phyloP scores from a whole-genome alignment of 805 yeast species.

The Kazachstania kunashirensis region DNA sequence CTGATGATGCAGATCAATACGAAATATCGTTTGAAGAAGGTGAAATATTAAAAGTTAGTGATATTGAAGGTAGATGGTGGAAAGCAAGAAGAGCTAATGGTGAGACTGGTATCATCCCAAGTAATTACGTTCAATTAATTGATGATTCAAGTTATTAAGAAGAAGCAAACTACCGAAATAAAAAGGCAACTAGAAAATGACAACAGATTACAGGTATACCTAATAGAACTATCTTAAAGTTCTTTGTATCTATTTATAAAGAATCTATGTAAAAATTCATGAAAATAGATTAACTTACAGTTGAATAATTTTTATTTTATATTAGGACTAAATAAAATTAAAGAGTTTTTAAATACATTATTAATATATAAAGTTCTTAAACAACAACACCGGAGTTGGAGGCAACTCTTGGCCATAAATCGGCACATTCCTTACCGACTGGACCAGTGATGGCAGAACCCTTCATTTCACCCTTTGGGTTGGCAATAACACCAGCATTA shows the following conservation, averaged over 20 bases:
- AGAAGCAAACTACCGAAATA: no score
- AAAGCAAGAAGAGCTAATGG: conserved; percentile 86
- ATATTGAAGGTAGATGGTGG: conserved; percentile 97
- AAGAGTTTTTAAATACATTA: conserved; percentile 1
- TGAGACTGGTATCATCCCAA: conserved; percentile 92
- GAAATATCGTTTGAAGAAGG: conserved; percentile 87
- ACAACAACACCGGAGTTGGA: conserved; percentile 99
- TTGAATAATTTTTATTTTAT: conserved; percentile 4
- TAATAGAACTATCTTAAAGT: no score
- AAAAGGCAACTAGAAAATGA: no score
- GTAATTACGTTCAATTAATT: conserved; percentile 78
- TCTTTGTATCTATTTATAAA: no score
- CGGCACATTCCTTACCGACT: conserved; percentile 99
- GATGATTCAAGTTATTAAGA: no score
- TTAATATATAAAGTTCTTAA: conserved; percentile 35
- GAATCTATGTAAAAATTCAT: not conserved
- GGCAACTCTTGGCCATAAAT: conserved; percentile 99
- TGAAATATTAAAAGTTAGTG: conserved; percentile 84
- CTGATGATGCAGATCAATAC: conserved; percentile 86
- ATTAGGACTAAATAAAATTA: conserved; percentile 5
- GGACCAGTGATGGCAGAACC: conserved; percentile 99
- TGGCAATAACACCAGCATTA: conserved; percentile 99
- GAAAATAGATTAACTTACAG: not conserved
- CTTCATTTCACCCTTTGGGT: conserved; percentile 99
- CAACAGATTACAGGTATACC: no score